Evolutionary conservation across 2,329 filamentous ascomycete species (phyloP).

Genomic region (Hypoxylon sp.): DNA sequence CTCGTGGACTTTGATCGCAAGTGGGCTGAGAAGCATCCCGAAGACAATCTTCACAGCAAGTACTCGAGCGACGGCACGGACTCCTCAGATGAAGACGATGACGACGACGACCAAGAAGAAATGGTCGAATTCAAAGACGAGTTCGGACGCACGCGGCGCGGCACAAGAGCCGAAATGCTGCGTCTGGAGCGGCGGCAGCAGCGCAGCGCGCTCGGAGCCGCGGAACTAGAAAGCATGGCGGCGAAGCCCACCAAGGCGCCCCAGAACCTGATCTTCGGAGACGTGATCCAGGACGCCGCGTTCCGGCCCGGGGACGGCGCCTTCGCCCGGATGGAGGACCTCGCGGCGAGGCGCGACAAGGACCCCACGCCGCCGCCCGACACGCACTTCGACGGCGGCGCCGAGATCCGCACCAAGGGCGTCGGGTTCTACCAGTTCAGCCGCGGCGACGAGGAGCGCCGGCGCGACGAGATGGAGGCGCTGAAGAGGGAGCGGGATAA

Average conservation of each 20-base stretch:
- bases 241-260: constrained; percentile 69
- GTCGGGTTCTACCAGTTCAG: constrained; percentile 93
- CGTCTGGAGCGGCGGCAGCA: constrained; percentile 65
- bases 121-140: constrained; percentile 91
- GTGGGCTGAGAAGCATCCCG: constrained; percentile 81
- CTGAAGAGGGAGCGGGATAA: constrained; percentile 72
- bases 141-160: constrained; percentile 82
- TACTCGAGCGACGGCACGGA: constrained; percentile 61
- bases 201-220: constrained; percentile 61
- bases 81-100: constrained; percentile 64
- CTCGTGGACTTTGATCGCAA: constrained; percentile 96
- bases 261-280: constrained; percentile 79
- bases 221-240: constrained; percentile 73
- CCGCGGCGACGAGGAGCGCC: constrained; percentile 72
- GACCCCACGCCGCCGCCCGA: constrained; percentile 81
- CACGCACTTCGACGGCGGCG: constrained; percentile 84
- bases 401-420: constrained; percentile 86
- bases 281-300: constrained; percentile 82
- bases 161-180: constrained; percentile 74
- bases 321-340: constrained; percentile 73
- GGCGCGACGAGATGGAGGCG: constrained; percentile 76
- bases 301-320: constrained; percentile 76
- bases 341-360: constrained; percentile 81
- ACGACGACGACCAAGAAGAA: constrained; percentile 58
- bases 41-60: constrained; percentile 47